phyloP scores from a whole-genome alignment of 768 basidiomycete species.

The Clavulina sp. region DNA sequence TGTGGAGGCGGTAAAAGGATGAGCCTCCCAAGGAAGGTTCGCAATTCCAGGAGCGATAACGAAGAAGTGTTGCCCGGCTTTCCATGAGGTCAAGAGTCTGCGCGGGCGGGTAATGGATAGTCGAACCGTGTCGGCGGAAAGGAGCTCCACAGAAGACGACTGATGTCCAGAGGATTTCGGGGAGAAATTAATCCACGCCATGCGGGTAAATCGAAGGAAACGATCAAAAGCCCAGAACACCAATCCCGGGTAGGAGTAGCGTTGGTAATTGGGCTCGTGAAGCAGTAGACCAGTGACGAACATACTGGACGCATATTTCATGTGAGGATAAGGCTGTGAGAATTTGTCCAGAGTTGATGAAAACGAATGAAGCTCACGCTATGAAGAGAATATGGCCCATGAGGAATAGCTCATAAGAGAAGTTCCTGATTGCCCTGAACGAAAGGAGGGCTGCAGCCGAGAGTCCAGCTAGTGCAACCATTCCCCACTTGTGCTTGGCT shows the following conservation, averaged over 20 bases:
- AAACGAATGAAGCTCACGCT: background rate
- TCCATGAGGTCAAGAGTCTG: too few relatives aligned
- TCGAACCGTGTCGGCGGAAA: background rate
- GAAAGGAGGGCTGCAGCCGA: constrained; percentile 26
- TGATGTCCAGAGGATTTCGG: too few relatives aligned
- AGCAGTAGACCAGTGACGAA: too few relatives aligned
- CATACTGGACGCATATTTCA: too few relatives aligned
- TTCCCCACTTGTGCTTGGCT: too few relatives aligned
- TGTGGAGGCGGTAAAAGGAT: constrained; percentile 20
- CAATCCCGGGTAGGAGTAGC: constrained; percentile 19
- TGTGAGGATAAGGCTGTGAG: too few relatives aligned
- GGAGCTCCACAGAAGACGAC: background rate
- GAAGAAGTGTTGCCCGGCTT: constrained; percentile 19
- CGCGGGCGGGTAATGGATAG: constrained; percentile 11
- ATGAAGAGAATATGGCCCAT: constrained; percentile 38
- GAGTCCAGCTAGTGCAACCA: background rate
- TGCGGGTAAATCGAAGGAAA: too few relatives aligned
- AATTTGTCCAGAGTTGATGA: too few relatives aligned
- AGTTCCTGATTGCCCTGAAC: constrained; percentile 30
- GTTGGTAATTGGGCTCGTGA: too few relatives aligned
- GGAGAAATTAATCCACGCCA: too few relatives aligned
- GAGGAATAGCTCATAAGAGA: constrained; percentile 49
- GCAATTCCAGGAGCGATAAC: constrained; percentile 18
- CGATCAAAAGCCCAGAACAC: constrained; percentile 20
- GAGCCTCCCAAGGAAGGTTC: constrained; percentile 18